Evolutionary conservation across 2,329 filamentous ascomycete species (phyloP), one percentile per base, ranked within the genome.

Genomic region (Nannizziopsis barbatae): DNA sequence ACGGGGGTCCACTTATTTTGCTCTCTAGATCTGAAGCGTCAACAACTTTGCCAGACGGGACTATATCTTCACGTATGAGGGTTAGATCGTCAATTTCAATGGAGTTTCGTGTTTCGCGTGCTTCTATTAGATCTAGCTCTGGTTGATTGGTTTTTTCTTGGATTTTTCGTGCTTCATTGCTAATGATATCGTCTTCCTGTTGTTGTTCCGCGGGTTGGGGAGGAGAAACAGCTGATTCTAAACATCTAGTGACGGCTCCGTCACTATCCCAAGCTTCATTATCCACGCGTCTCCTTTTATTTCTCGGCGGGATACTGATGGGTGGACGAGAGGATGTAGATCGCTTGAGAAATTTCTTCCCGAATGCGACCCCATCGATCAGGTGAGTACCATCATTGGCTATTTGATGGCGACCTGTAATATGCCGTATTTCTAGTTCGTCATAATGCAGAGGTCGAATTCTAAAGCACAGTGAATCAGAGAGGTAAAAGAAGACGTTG

Each of bases 341-440:
- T 57, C 67, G 61, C 52, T 76, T 77, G 7, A 90, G 68, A 59
- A 80, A 80, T 1, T 83, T 81, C 51, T 83, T 77, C 2, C 90
- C 89, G 62, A 90, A 95, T 0, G 87, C 77, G 15, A 95, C 72
- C 2, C 90, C 89, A 62, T 96, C 90, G 9, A 92, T 75, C 5
- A 95, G 73, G 61, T 89, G 88, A 55, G 75, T 82, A 3, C 90
- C 89, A 62, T 86, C 84, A 1, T 70, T 59, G 0, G 84, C 80
- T 46, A 95, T 93, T 64, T 95, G 89, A 54, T 84, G 73, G 42
- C 90, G 79, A 20, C 90, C 89, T 50, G 79, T 81, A 9, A 93
- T 68, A 47, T 79, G 78, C 55, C 88, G 76, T 42, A 80, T 76
- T 58, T 80, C 79, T 7, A 92, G 66, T 62, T 96, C 90, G 38